Conservation (phyloP, 495 filamentous ascomycete species). For the Pseudevernia furfuracea region DNA sequence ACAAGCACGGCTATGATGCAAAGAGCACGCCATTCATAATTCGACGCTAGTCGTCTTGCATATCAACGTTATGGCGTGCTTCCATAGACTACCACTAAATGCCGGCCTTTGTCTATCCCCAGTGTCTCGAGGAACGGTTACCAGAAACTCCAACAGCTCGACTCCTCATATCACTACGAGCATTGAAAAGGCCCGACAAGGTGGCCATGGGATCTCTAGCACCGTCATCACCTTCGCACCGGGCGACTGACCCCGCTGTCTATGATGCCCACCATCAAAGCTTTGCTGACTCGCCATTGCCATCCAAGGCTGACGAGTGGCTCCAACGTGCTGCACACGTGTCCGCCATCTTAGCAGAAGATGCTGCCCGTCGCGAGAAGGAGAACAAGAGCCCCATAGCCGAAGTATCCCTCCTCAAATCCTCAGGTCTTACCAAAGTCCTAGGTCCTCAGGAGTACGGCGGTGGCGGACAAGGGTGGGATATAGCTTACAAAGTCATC, state of each 20-base stretch:
- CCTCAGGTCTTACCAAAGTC: slow-evolving; percentile 48
- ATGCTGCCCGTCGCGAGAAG: slow-evolving; percentile 46
- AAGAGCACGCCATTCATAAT: background rate
- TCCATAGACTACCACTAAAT: background rate
- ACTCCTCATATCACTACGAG: background rate
- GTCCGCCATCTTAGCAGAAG: slow-evolving; percentile 43
- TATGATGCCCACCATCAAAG: slow-evolving; percentile 42
- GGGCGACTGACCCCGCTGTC: slow-evolving; percentile 43
- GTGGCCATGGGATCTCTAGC: background rate
- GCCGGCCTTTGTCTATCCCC: background rate
- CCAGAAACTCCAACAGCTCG: background rate
- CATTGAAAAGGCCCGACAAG: background rate
- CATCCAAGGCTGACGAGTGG: slow-evolving; percentile 41
- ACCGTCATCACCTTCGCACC: slow-evolving; percentile 16
- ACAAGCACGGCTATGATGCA: background rate
- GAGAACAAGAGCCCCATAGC: slow-evolving; percentile 50
- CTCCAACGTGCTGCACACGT: slow-evolving; percentile 46
- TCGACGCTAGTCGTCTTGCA: background rate
- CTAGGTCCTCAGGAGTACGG: slow-evolving; percentile 49
- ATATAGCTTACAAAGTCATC: slow-evolving; percentile 48
- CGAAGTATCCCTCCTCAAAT: slow-evolving; percentile 50
- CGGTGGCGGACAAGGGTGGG: slow-evolving; percentile 51
- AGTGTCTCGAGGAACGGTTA: background rate
- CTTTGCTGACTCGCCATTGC: slow-evolving; percentile 36
- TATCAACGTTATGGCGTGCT: background rate